Percentiles rank a stretch among this genome's conserved stretches.
Evolutionary conservation across 1,284 basidiomycete genomes (phyloP).

Genomic region (Termitomyces sp.): DNA sequence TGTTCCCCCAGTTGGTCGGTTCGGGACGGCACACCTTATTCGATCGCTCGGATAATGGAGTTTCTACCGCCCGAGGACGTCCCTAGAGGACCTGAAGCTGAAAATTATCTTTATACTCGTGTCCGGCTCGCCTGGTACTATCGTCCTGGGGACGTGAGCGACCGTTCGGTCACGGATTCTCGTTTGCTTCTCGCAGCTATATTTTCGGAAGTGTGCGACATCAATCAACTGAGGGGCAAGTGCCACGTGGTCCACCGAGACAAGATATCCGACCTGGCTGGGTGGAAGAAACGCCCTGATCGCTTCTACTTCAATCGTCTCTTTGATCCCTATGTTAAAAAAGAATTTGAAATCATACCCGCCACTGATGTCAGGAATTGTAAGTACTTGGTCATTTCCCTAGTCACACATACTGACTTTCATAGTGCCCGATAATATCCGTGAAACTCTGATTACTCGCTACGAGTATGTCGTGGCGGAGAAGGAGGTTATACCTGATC

Average conservation of each 20-base stretch:
- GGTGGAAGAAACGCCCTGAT: constrained; percentile 95
- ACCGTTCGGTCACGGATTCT: constrained; percentile 80
- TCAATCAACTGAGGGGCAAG: constrained; percentile 85
- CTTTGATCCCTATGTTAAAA: constrained; percentile 97
- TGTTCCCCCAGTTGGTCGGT: constrained; percentile 88
- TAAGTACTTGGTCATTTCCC: constrained; percentile 40
- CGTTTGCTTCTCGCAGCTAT: constrained; percentile 90
- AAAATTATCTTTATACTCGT: constrained; percentile 66
- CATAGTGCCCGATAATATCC: constrained; percentile 76
- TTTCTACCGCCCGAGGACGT: constrained; percentile 79
- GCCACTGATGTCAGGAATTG: constrained; percentile 85
- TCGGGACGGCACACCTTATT: constrained; percentile 90
- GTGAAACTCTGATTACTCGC: constrained; percentile 69
- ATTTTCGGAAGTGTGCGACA: constrained; percentile 91
- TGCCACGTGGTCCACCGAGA: constrained; percentile 93
- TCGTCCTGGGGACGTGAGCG: constrained; percentile 84
- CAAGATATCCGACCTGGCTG: constrained; percentile 87
- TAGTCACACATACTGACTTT: constrained; percentile 17
- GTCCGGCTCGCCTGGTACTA: constrained; percentile 93
- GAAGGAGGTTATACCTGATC: constrained; percentile 86
- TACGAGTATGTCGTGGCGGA: constrained; percentile 97
- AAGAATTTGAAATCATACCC: constrained; percentile 94
- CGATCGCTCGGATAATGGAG: constrained; percentile 93
- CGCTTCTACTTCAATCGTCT: constrained; percentile 92
- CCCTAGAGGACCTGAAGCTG: constrained; percentile 48